phyloP scores from a whole-genome alignment of 176 grass and related monocot species.

The Ananas comosus region DNA sequence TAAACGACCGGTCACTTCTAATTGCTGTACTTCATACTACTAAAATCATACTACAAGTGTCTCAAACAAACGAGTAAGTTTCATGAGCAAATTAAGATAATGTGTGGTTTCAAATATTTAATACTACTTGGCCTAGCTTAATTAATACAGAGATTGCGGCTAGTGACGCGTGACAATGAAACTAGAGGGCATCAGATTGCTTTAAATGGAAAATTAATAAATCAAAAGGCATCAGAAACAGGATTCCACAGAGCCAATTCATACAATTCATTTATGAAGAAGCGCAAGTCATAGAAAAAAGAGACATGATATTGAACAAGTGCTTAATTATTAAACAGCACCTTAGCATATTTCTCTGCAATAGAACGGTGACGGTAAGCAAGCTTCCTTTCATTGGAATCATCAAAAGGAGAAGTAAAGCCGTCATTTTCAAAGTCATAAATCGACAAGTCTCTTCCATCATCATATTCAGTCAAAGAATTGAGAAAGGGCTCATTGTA shows the following conservation, averaged over 20 bases:
- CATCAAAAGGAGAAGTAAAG: constrained; percentile 71
- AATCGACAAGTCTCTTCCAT: constrained; percentile 61
- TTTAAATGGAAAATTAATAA: not conserved
- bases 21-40: no score
- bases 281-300: constrained; percentile 19
- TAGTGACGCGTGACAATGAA: not conserved
- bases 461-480: constrained; percentile 66
- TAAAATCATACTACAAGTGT: no score
- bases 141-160: no score
- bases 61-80: no score
- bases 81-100: no score
- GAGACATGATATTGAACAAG: constrained; percentile 6
- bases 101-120: no score
- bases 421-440: constrained; percentile 79
- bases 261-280: not conserved
- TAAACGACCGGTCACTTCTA: no score
- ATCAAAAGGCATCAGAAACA: not conserved
- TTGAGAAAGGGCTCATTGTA: constrained; percentile 80
- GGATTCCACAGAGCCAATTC: not conserved
- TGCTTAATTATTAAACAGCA: constrained; percentile 17
- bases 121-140: no score
- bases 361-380: constrained; percentile 80
- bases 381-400: constrained; percentile 80
- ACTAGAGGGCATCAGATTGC: not conserved
- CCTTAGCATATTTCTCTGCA: constrained; percentile 81